Percentiles rank a stretch among this genome's conserved stretches.
phyloP scores from a whole-genome alignment of 2,329 filamentous ascomycete species.

The Penicillium occitanis region DNA sequence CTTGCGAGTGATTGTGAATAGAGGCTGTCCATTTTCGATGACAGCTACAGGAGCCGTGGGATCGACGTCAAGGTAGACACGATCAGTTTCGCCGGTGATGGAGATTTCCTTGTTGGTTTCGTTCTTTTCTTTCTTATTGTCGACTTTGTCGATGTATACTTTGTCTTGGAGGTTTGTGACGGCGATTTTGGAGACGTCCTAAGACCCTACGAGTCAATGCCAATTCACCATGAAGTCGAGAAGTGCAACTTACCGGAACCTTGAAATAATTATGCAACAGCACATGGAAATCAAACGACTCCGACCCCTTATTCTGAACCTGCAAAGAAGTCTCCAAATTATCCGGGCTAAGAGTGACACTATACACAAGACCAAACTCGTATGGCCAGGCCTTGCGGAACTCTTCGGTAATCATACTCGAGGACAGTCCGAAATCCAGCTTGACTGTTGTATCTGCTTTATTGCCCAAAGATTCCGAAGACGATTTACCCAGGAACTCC shows the following conservation, averaged over 20 bases:
- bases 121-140: constrained; percentile 61
- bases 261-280: constrained; percentile 88
- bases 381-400: constrained; percentile 75
- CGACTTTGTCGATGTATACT: constrained; percentile 80
- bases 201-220: neutral
- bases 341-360: constrained; percentile 75
- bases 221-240: neutral
- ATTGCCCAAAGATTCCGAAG: constrained; percentile 38
- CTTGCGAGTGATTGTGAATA: constrained; percentile 76
- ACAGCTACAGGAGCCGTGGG: constrained; percentile 48
- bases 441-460: constrained; percentile 70
- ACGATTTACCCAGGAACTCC: constrained; percentile 77
- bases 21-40: constrained; percentile 52
- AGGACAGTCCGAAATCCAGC: constrained; percentile 90
- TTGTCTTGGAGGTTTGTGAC: constrained; percentile 75
- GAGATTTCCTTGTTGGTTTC: constrained; percentile 64
- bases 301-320: constrained; percentile 80
- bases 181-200: constrained; percentile 76
- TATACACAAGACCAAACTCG: constrained; percentile 89
- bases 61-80: constrained; percentile 71
- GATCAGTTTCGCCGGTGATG: constrained; percentile 79
- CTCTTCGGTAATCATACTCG: constrained; percentile 66
- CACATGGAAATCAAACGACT: constrained; percentile 86
- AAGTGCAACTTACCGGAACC: constrained; percentile 62
- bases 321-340: constrained; percentile 78